Conservation (phyloP, 257 asterid species). For the Coffea canephora region DNA sequence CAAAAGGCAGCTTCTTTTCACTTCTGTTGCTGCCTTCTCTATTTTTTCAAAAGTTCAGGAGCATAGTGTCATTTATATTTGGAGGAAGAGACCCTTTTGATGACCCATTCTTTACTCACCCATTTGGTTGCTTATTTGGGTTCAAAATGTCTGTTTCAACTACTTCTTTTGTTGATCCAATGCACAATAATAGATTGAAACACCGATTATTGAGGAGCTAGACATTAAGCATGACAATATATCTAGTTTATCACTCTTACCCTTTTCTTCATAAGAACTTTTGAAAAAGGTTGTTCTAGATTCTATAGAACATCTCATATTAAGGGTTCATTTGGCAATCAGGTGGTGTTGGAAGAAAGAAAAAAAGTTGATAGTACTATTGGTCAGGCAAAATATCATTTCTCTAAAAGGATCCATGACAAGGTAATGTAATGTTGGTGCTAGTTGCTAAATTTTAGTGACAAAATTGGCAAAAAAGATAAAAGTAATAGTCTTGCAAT, state of each 20-base stretch:
- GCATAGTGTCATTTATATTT: conserved; percentile 36
- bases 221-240: conserved; percentile 45
- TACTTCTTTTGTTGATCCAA: conserved; percentile 15
- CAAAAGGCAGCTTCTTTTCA: no score
- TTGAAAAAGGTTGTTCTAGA: neutral
- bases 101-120: conserved; percentile 65
- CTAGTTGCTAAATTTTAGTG: neutral
- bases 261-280: neutral
- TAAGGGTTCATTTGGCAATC: neutral
- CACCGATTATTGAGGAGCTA: conserved; percentile 58
- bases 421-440: conserved; percentile 41
- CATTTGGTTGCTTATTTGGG: conserved; percentile 33
- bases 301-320: neutral
- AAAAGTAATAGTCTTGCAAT: no score
- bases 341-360: conserved; percentile 75
- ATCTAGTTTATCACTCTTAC: neutral
- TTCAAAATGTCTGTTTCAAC: conserved; percentile 26
- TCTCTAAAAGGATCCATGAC: conserved; percentile 80
- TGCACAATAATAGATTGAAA: conserved; percentile 27
- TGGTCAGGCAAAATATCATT: conserved; percentile 70
- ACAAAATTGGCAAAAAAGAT: no score
- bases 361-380: conserved; percentile 76
- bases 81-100: conserved; percentile 64
- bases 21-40: no score
- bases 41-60: neutral